Evolutionary conservation across 345 rosid species (phyloP), one percentile per base, ranked within the genome.

Genomic region (Citrus trifoliata): DNA sequence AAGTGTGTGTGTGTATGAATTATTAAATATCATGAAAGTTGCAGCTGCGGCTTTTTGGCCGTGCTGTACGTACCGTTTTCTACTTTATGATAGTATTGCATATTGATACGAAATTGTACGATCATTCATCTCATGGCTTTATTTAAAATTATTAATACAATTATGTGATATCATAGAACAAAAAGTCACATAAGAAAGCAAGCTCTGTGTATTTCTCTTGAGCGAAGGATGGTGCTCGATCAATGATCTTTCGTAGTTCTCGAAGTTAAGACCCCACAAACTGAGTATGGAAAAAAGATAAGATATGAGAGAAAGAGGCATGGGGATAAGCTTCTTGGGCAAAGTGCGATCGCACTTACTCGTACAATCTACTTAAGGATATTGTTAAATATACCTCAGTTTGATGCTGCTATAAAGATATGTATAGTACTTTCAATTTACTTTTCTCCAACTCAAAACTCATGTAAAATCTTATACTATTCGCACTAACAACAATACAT

Each of bases 261-360:
- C 82, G 69, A 84, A 84, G 79, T 81, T 77, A 80, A 79, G 93
- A 83, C 88, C 94, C 97, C 90, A 90, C 93, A 78, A 86, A 83
- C 83, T 87, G 89, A 78, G 82, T 70, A 75, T 72, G 83, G 82
- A 77, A 76, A 83, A 87, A 83, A 88, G 90, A 93, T 89, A 87
- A 88, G 92, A 88, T 86, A 74, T 81, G 80, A 81, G 82, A 82
- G 21, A 64, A 64, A 71, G 63, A 73, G 84, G 84, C 86, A 88
- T 83, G 88, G 87, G 84, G 92, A 92, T 87, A 87, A 86, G 91
- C 81, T 83, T 86, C 87, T 86, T 82, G 91, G 91, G 86, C 87
- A 78, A 75, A 88, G 93, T 90, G 95, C 88, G 87, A 84, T 74
- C 82, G 84, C 88, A 82, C 88, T 81, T 66, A 56, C 68, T 61